Evolutionary conservation across 805 yeast genomes (phyloP), one percentile per base, ranked within the genome.

Genomic region (Lachancea sp.): DNA sequence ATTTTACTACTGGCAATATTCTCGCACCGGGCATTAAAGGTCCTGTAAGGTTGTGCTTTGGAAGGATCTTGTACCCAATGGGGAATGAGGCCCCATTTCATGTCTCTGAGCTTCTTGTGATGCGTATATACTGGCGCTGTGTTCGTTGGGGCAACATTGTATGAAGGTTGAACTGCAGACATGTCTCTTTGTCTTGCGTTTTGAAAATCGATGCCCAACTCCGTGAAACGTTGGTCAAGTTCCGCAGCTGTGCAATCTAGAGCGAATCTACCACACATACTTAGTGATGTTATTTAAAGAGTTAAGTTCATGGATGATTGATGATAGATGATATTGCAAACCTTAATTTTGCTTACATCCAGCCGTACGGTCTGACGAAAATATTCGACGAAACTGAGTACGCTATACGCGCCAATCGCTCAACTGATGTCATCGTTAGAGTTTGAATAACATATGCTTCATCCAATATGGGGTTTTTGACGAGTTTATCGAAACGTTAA

Each of bases 71-170:
- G 66, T 1, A 77, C 69, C 86, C 87, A 83, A 7, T 58, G 52
- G 0, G 96, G 95, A 1, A 84, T 70, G 26, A 87, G 62, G 0
- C 95, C 92, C 84, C 95, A 88, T 34, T 71, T 73, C 92, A 85
- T 84, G 32, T 71, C 69, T 41, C 74, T 64, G 2, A 75, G 24
- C 2, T 54, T 43, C 55, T 52, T 35, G 6, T 45, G 39, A 1
- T 45, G 34, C 12, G 49, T 43, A 38, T 56, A 50, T 39, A 59
- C 78, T 29, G 69, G 83, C 1, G 68, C 76, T 11, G 47, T 49
- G 28, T 66, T 63, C 3, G 83, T 78, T 1, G 90, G 92, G 0
- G 78, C 76, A 2, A 83, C 67, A 48, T 83, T 82, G 54, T 70
- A 80, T 6, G 78, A 63, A 34, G 46, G 43, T 16, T 36, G 44